Evolutionary conservation across 2,329 filamentous ascomycete genomes (phyloP).

Genomic region (Ceratocystis variospora): DNA sequence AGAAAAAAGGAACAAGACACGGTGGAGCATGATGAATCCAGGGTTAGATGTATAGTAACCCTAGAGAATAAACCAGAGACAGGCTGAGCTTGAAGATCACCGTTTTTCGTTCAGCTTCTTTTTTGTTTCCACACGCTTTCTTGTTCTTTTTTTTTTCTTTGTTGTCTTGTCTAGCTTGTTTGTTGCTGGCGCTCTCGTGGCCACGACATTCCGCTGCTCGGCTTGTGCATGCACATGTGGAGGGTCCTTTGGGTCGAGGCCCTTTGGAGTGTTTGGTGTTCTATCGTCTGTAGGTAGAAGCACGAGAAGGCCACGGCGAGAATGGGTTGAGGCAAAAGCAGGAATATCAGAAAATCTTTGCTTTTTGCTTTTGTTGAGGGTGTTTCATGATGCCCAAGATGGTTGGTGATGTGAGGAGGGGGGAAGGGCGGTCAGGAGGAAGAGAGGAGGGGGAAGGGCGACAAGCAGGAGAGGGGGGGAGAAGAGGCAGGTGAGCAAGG

Average conservation of each 20-base stretch:
- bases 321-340: not conserved
- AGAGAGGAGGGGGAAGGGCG: not conserved
- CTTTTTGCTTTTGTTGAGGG: not conserved
- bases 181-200: too few relatives aligned
- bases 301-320: too few relatives aligned
- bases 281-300: too few relatives aligned
- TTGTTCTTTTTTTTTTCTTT: too few relatives aligned
- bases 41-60: not conserved
- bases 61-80: not conserved
- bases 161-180: too few relatives aligned
- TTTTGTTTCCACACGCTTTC: too few relatives aligned
- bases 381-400: constrained; percentile 6
- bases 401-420: not conserved
- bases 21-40: not conserved
- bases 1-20: not conserved
- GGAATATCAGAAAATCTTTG: not conserved
- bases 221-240: too few relatives aligned
- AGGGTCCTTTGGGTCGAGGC: too few relatives aligned
- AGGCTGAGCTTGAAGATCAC: too few relatives aligned
- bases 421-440: not conserved
- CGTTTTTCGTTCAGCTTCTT: too few relatives aligned
- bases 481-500: not conserved
- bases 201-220: too few relatives aligned
- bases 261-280: too few relatives aligned
- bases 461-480: not conserved